These are phyloP conservation scores for Phytophthora pini DNA, from an alignment of 352 stramenopile species.

Conservation along the genomic window DNA sequence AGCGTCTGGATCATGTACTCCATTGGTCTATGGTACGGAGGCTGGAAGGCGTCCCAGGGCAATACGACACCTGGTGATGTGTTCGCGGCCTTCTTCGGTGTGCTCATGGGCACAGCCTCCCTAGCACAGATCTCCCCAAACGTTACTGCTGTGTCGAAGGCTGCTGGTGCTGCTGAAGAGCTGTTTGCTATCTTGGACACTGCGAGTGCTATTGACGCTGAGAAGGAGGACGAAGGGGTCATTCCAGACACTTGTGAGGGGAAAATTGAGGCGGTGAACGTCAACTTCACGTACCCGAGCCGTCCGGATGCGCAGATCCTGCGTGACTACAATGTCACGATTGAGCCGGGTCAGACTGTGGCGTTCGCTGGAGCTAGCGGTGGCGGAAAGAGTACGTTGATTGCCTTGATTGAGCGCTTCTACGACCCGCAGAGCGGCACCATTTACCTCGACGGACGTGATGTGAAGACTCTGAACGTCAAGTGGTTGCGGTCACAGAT, in stretches of 20 bases:
- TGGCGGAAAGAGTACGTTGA: constrained; percentile 52
- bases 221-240: constrained; percentile 34
- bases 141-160: constrained; percentile 52
- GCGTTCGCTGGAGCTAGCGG: constrained; percentile 42
- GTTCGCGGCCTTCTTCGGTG: constrained; percentile 58
- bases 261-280: constrained; percentile 56
- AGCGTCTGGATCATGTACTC: constrained; percentile 55
- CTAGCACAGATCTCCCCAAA: constrained; percentile 62
- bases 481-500: constrained; percentile 72
- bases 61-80: constrained; percentile 43
- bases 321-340: constrained; percentile 41
- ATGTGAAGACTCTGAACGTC: constrained; percentile 84
- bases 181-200: constrained; percentile 69
- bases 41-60: constrained; percentile 38
- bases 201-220: constrained; percentile 52
- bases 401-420: constrained; percentile 78
- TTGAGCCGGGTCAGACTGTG: constrained; percentile 40
- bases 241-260: constrained; percentile 32
- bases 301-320: constrained; percentile 47
- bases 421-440: constrained; percentile 81
- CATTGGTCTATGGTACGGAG: constrained; percentile 60
- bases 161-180: constrained; percentile 45
- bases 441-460: constrained; percentile 81
- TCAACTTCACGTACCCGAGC: constrained; percentile 77
- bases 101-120: constrained; percentile 53